Evolutionary conservation across 2,329 filamentous ascomycete genomes (phyloP), one percentile per base, ranked within the genome.

Genomic region (Talaromyces sp.): DNA sequence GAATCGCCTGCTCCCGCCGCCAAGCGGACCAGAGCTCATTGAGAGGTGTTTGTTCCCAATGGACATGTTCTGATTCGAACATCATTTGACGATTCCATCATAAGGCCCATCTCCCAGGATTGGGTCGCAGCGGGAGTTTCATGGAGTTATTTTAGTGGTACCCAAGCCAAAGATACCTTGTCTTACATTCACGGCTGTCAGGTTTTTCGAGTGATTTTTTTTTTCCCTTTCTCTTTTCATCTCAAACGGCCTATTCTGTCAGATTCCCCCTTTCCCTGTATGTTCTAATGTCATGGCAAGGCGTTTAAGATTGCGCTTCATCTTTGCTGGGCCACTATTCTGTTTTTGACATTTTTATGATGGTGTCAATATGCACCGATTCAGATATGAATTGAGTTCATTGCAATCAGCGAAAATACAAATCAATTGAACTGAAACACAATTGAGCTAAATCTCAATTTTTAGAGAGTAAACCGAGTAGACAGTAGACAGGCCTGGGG

Each of bases 1-100:
- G 72, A 68, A 56, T 70, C 68, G 10, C 68, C 67, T 66, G 73
- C 68, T 4, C 74, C 71, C 3, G 70, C 63, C 49, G 60, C 71
- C 9, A 79, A 78, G 69, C 75, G 71, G 67, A 73, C 74, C 19
- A 47, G 60, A 27, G 52, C 57, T 33, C 59, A 62, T 37, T 62
- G 33, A 65, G 27, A 15, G 43, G n/a, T 13, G 47, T 47, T 41
- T 37, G n/a, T 63, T 9, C 39, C 25, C 22, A 35, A 33, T 45
- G 61, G 17, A 56, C 33, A 37, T 37, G 25, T 61, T 49, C 13
- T 37, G 2, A 10, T 15, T 25, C 25, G 59, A 17, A 6, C 17
- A 25, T 59, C 5, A n/a, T 15, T 59, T 10, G 25, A 43, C 5
- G 35, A 45, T 19, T 47, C 31, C 33, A 31, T 41, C 45, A 62